A percentile compares a stretch with the other conserved stretches of the same genome.
Evolutionary conservation across 1,284 basidiomycete genomes (phyloP).

Genomic region (Apiotrichum brassicae): DNA sequence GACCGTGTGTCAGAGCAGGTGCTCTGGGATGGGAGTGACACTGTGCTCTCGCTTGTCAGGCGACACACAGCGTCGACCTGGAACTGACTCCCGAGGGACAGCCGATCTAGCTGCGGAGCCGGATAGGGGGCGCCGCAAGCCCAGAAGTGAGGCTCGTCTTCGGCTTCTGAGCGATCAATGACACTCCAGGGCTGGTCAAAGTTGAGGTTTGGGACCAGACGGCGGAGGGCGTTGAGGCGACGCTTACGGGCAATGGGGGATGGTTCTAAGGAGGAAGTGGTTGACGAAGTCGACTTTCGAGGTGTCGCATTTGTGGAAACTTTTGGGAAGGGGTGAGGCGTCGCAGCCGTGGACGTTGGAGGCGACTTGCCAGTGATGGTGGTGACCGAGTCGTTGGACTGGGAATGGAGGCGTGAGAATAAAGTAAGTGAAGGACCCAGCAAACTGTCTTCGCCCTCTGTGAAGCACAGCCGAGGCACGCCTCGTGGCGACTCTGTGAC

Average conservation of each 20-base stretch:
- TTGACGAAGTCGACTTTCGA: neutral
- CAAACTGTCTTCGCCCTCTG: neutral
- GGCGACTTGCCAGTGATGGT: slow-evolving; percentile 13
- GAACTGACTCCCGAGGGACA: slow-evolving; percentile 14
- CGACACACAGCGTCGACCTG: slow-evolving; percentile 1
- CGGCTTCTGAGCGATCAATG: slow-evolving; percentile 8
- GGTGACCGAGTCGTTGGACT: slow-evolving; percentile 22
- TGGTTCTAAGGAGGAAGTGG: neutral
- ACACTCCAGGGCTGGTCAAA: slow-evolving; percentile 39
- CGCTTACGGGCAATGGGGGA: slow-evolving; percentile 19
- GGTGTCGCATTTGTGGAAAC: neutral
- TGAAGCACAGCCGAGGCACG: slow-evolving; percentile 9
- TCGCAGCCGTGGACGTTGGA: neutral
- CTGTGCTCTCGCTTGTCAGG: slow-evolving; percentile 1
- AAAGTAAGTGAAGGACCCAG: slow-evolving; percentile 1
- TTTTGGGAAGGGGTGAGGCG: neutral
- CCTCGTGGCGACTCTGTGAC: slow-evolving; percentile 9
- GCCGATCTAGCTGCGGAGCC: slow-evolving; percentile 8
- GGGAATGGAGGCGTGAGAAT: slow-evolving; percentile 8
- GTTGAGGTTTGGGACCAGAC: slow-evolving; percentile 39
- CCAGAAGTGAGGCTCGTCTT: slow-evolving; percentile 13
- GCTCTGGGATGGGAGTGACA: slow-evolving; percentile 3
- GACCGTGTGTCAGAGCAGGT: neutral
- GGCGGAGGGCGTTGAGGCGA: slow-evolving; percentile 32
- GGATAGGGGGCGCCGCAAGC: slow-evolving; percentile 5